Base-by-base conservation (phyloP, 2,329 filamentous ascomycete genomes). In the Bipolaris zeicola region DNA sequence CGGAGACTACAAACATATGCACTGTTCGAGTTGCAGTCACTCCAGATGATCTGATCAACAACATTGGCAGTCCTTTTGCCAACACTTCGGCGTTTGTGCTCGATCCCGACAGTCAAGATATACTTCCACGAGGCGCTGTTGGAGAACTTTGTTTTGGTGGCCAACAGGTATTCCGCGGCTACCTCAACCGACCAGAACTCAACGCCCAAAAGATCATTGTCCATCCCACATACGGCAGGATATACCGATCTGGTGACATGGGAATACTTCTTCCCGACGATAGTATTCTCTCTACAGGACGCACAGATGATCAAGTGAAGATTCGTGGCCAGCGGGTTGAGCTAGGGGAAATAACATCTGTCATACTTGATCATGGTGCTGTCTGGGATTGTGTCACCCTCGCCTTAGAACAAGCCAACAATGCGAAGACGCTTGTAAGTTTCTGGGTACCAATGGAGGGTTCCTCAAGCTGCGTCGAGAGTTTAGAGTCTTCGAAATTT, bases 101-200 rank as follows among this genome's bases (percentile, higher is more conserved):
- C 4, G 74, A 82, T 0, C 69, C 71, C 3, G 49, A 48, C 0
- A 69, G 60, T 16, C 51, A 69, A 10, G 45, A 52, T 3, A 67
- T 86, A 1, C 77, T 92, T 0, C 91, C 91, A 0, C 72, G 84
- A 6, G 91, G 92, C 3, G 89, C 86, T 60, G 79, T 91, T 14
- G 93, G 93, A 10, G 92, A 96, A 72, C 81, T 96, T 6, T 96
- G 90, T 68, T 95, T 96, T 72, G 92, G 91, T 13, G 93, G 92
- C 10, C 85, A 90, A 46, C 92, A 96, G 75, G 86, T 96, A 5
- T 85, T 82, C 39, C 81, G 83, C 37, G 91, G 91, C 1, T 96
- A 94, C 67, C 80, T 95, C 26, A 86, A 88, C 55, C 80, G 84
- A 73, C 82, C 85, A 0, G 80, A 83, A 3, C 76, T 90, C 38